A percentile compares a stretch with the other conserved stretches of the same genome.
Conservation (phyloP, 176 grass and related monocot species). For the bread wheat (Triticum aestivum) region IWGSC_CS_RefSeq_v2.1 NC_057810.1:531219003-531219502, state of each 20-base stretch:
- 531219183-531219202: constrained; percentile 76
- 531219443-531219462: constrained; percentile 76
- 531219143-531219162: constrained; percentile 58
- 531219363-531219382: constrained; percentile 55
- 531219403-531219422: constrained; percentile 77
- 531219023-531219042: constrained; percentile 86
- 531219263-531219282: constrained; percentile 44
- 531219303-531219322: constrained; percentile 45
- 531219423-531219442: constrained; percentile 83
- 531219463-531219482: constrained; percentile 94
- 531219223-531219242: constrained; percentile 40
- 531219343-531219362: constrained; percentile 59
- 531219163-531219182: constrained; percentile 66
- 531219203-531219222: constrained; percentile 59
- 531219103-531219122: constrained; percentile 32
- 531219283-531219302: constrained; percentile 26
- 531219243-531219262: constrained; percentile 35
- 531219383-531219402: constrained; percentile 70
- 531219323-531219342: constrained; percentile 63
- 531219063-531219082: constrained; percentile 63
- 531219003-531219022: constrained; percentile 98
- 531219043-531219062: constrained; percentile 81
- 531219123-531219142: constrained; percentile 80
- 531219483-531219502: constrained; percentile 93
- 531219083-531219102: constrained; percentile 72